These are phyloP conservation scores for Plectosphaerella plurivora DNA, from an alignment of 2,329 filamentous ascomycete genomes.

Conservation along the genomic window DNA sequence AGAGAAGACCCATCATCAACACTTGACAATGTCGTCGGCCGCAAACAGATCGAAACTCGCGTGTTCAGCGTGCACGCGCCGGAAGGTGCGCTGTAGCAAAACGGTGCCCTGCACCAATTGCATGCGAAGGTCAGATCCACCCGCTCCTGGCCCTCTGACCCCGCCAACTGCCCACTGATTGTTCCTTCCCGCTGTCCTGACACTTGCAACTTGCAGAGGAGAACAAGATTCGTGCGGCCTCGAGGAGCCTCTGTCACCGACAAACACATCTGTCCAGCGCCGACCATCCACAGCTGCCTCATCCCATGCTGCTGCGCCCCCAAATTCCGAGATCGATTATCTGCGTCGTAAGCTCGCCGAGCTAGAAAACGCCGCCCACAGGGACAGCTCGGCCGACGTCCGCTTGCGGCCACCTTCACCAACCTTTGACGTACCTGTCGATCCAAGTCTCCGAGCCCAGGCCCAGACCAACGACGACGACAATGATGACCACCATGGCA, in stretches of 20 bases:
- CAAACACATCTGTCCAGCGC: slow-evolving; percentile 4
- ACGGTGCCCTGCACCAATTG: slow-evolving; percentile 18
- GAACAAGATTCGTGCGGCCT: slow-evolving; percentile 6
- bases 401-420: slow-evolving; percentile 5
- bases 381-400: slow-evolving; percentile 5
- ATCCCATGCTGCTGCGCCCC: neutral
- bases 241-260: slow-evolving; percentile 5
- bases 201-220: neutral
- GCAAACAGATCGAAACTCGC: slow-evolving; percentile 7
- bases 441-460: neutral
- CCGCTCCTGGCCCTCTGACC: neutral
- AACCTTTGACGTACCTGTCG: neutral
- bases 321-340: slow-evolving; percentile 1
- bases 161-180: neutral
- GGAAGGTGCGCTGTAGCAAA: slow-evolving; percentile 19
- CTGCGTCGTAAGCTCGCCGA: slow-evolving; percentile 11
- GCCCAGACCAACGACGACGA: neutral
- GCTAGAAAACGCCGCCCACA: slow-evolving; percentile 10
- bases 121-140: slow-evolving; percentile 8
- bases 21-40: neutral
- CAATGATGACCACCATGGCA: neutral
- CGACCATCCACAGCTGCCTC: neutral
- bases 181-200: too few relatives aligned
- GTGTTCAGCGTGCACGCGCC: slow-evolving; percentile 15
- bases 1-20: too few relatives aligned